Evolutionary conservation across 805 yeast species (phyloP), one percentile per base, ranked within the genome.

Genomic region (Pichia membranifaciens): DNA sequence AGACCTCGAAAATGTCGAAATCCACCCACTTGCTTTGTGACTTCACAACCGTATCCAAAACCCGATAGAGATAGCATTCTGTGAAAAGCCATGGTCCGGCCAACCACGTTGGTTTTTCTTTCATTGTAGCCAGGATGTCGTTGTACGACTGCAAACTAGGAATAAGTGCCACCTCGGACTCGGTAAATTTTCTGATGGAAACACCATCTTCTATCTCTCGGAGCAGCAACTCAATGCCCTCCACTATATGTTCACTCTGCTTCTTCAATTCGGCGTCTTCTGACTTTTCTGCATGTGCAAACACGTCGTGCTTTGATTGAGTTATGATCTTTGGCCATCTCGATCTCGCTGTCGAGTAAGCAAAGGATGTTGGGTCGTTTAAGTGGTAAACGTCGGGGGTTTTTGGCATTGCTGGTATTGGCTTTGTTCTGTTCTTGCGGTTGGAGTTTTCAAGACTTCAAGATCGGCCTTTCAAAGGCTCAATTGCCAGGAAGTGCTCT

Each of bases 321-420:
- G 76, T 72, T 41, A 90, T 60, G 54, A 93, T 87, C 47, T 79
- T 79, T 25, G 96, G 91, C 97, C 98, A 93, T 65, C 99, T 81
- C 33, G 72, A 71, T 52, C 78, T 74, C 9, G 87, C 84, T 0
- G 98, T 89, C 32, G 78, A 72, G 60, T 76, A 81, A 9, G 96
- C 98, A 63, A 93, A 93, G 3, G 96, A 86, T 49, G 73, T 75
- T 34, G 71, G 65, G 58, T 88, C 95, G 61, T 75, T 75, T 64
- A 84, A 87, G 60, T 66, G 71, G 62, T 83, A 86, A 5, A 72
- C 69, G 4, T 58, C 58, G 6, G 84, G 84, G 49, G 75, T 9
- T 10, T 20, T 34, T 4, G 34, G 7, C 43, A 45, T 36, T 22
- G 29, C 15, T 20, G n/a, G n/a, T n/a, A 13, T 20, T 4, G 25